phyloP scores from a whole-genome alignment of 2,329 filamentous ascomycete genomes.

The Capronia americana region DNA sequence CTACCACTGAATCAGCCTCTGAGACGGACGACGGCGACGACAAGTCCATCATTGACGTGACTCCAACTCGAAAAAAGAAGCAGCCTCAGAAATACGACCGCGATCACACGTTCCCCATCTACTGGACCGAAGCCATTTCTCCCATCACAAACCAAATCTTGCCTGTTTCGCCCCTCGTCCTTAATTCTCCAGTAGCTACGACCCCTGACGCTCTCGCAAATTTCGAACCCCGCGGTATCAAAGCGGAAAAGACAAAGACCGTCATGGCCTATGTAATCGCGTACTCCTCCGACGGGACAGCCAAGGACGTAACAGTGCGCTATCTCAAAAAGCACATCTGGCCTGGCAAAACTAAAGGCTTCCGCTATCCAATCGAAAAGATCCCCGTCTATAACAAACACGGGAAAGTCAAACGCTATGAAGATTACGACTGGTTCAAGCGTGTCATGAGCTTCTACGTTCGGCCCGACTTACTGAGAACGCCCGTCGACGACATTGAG shows the following conservation, averaged over 20 bases:
- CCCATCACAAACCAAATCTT: slow-evolving; percentile 79
- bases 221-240: slow-evolving; percentile 81
- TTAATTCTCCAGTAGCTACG: slow-evolving; percentile 70
- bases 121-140: slow-evolving; percentile 91
- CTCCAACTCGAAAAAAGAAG: slow-evolving; percentile 50
- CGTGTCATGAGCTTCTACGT: slow-evolving; percentile 76
- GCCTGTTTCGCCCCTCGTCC: slow-evolving; percentile 76
- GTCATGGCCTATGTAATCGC: slow-evolving; percentile 89
- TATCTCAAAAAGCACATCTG: slow-evolving; percentile 83
- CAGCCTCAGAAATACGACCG: slow-evolving; percentile 66
- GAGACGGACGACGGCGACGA: slow-evolving; percentile 57
- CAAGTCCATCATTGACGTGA: slow-evolving; percentile 65
- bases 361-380: slow-evolving; percentile 78
- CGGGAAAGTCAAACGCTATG: slow-evolving; percentile 77
- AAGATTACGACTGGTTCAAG: slow-evolving; percentile 88
- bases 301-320: slow-evolving; percentile 91
- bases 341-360: slow-evolving; percentile 88
- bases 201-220: slow-evolving; percentile 74
- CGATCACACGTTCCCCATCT: slow-evolving; percentile 82
- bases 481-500: slow-evolving; percentile 78
- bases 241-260: slow-evolving; percentile 85
- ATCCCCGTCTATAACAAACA: slow-evolving; percentile 77
- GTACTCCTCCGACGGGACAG: slow-evolving; percentile 81
- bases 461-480: slow-evolving; percentile 60
- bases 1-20: background rate